Percentiles rank a stretch among this genome's conserved stretches.
Conservation (phyloP, 129 eudicot genomes). For the Flaveria sonorensis region DNA sequence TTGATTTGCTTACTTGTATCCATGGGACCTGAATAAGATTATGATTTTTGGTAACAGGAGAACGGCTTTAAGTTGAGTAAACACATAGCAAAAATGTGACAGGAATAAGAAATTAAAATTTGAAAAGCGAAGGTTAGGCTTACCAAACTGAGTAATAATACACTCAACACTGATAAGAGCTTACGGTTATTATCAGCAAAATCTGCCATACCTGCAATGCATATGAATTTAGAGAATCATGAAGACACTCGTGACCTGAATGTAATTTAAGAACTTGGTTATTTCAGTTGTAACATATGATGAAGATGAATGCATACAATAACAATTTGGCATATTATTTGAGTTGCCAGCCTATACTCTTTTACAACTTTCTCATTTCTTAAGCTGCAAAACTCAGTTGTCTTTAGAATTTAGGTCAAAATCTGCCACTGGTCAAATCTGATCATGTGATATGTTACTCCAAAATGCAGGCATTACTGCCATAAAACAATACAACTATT, state of each 20-base stretch:
- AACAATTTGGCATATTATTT: slow-evolving; percentile 5
- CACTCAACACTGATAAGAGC: slow-evolving; percentile 69
- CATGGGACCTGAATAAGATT: slow-evolving; percentile 64
- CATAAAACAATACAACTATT: background rate
- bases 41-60: background rate
- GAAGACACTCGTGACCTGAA: background rate
- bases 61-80: slow-evolving; percentile 1
- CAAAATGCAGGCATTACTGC: background rate
- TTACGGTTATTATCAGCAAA: slow-evolving; percentile 72
- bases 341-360: background rate
- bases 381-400: background rate
- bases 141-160: slow-evolving; percentile 72
- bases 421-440: background rate
- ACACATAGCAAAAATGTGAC: slow-evolving; percentile 11
- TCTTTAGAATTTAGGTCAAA: background rate
- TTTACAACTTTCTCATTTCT: slow-evolving; percentile 4
- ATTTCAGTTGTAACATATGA: background rate
- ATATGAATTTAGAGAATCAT: slow-evolving; percentile 12
- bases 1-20: slow-evolving; percentile 96
- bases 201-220: slow-evolving; percentile 63
- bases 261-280: slow-evolving; percentile 10
- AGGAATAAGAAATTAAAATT: background rate
- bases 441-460: background rate
- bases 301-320: slow-evolving; percentile 14
- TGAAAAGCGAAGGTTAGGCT: slow-evolving; percentile 18